phyloP scores from a whole-genome alignment of 192 early-diverging fungal genomes.

The Gonapodya prolifera region DNA sequence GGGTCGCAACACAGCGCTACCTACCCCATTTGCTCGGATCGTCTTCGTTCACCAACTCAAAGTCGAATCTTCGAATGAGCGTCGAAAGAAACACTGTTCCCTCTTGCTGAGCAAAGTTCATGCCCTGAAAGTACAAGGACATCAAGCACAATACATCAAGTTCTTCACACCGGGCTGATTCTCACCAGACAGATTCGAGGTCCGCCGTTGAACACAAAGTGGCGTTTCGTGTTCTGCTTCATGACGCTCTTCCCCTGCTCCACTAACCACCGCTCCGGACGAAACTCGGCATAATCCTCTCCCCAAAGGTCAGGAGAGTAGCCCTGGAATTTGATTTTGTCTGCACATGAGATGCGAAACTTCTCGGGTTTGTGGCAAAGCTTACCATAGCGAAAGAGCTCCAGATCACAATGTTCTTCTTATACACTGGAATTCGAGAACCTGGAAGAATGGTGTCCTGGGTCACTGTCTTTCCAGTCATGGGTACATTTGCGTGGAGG shows the following conservation, averaged over 20 bases:
- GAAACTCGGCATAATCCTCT: conserved; percentile 38
- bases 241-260: background rate
- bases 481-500: conserved; percentile 52
- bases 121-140: background rate
- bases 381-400: conserved; percentile 9
- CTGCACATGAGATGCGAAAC: no score
- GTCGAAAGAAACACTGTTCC: conserved; percentile 3
- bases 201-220: conserved; percentile 1
- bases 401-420: conserved; percentile 35
- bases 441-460: conserved; percentile 47
- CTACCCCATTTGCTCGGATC: background rate
- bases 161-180: no score
- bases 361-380: no score
- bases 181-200: background rate
- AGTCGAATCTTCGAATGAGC: conserved; percentile 4
- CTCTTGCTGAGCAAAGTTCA: conserved; percentile 5
- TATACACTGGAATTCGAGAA: conserved; percentile 28
- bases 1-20: background rate
- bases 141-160: no score
- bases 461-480: conserved; percentile 34
- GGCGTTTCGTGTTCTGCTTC: background rate
- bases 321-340: background rate
- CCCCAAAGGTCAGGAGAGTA: conserved; percentile 39
- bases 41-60: conserved; percentile 1
- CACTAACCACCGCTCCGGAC: conserved; percentile 49